Base-by-base conservation (phyloP, 2,329 filamentous ascomycete species). In the Peltaster fructicola region DNA sequence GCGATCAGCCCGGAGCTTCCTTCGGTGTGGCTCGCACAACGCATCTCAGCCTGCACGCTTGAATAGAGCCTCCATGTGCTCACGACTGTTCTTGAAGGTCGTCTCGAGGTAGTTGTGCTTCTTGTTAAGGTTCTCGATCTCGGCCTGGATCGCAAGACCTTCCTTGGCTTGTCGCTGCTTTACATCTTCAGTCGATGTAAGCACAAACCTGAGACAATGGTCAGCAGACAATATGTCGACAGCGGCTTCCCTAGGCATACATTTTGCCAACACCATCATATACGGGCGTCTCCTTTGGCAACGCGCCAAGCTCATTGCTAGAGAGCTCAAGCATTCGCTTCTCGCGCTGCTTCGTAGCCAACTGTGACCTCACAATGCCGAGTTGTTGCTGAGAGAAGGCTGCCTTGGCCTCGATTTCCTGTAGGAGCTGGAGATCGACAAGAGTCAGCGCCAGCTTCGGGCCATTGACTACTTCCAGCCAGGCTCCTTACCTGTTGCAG, bases 231-330 rank as follows among this genome's bases (percentile, higher is more conserved):
- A 17, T 25, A 17, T 8, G 9, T 18, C 23, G 8, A 8, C 14
- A 14, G 21, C 16, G 23, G 7, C 6, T 20, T 20, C 17, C 11
- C 15, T 24, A 25, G 23, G 26, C 39, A 32, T 53, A 93, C 88
- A 98, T 95, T 58, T 95, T 98, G 25, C 88, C 88, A 7, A 95
- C 76, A 5, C 85, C 85, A 54, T 95, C 85, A 44, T 95, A 98
- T 14, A 92, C 69, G 15, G 73, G 73, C 0, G 81, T 88, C 23
- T 74, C 67, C 10, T 65, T 50, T 4, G 82, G 75, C 32, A 98
- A 55, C 5, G 68, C 64, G n/a, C 69, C 66, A 24, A 95, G 62
- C 53, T 98, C 88, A 35, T 66, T 79, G 17, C 75, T 66, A 2
- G 85, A 95, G 36, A 98, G 59, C 51, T 91, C 78, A 20, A 90